Evolutionary conservation across 2,329 filamentous ascomycete species (phyloP).

Genomic region (Cordyceps cicadae): DNA sequence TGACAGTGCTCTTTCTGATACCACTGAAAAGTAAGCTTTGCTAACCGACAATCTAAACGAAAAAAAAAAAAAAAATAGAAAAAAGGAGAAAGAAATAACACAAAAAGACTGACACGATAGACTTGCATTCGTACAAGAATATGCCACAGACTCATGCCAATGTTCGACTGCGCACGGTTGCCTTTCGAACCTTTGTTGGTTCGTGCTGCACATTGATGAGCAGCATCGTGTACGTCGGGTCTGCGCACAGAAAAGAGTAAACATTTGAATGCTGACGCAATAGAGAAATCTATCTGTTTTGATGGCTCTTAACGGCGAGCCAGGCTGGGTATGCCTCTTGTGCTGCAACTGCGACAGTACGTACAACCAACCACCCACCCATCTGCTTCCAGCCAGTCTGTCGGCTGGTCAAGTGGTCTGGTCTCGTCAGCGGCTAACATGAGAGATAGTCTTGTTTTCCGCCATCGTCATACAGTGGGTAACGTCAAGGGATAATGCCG

Average conservation of each 20-base stretch:
- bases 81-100: too few species aligned
- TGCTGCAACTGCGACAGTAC: constrained; percentile 56
- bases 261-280: not conserved
- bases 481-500: constrained; percentile 37
- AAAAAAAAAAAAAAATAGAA: too few species aligned
- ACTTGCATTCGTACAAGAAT: constrained; percentile 46
- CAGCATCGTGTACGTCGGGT: constrained; percentile 44
- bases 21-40: constrained; percentile 41
- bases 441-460: constrained; percentile 46
- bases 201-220: constrained; percentile 48
- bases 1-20: constrained; percentile 55
- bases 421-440: not conserved
- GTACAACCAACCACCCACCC: constrained; percentile 15
- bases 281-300: constrained; percentile 50
- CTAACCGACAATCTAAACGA: constrained; percentile 12
- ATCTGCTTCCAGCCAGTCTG: not conserved
- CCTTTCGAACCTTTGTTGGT: constrained; percentile 52
- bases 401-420: too few species aligned
- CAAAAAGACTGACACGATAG: constrained; percentile 23
- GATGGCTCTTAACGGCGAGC: constrained; percentile 51
- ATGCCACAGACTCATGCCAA: constrained; percentile 33
- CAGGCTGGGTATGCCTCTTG: constrained; percentile 57
- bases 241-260: not conserved
- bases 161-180: constrained; percentile 40
- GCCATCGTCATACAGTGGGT: constrained; percentile 56